phyloP scores from a whole-genome alignment of 768 basidiomycete genomes.

The Mycena alexandri region DNA sequence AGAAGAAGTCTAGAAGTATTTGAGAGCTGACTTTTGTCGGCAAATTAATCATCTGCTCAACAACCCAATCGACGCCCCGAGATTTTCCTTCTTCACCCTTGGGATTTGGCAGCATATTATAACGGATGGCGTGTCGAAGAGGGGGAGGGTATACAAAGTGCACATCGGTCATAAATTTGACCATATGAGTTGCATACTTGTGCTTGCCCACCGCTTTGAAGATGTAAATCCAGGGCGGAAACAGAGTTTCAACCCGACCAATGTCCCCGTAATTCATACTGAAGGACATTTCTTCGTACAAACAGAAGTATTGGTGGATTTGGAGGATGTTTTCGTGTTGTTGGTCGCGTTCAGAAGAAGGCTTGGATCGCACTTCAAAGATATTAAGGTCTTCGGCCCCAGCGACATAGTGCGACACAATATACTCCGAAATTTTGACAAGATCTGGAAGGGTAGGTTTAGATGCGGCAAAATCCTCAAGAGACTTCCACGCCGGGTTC shows the following conservation, averaged over 20 bases:
- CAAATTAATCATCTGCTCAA: conserved; percentile 56
- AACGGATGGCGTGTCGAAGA: conserved; percentile 42
- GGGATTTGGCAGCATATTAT: conserved; percentile 53
- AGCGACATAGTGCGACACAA: conserved; percentile 41
- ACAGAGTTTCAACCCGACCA: conserved; percentile 42
- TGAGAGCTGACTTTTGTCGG: conserved; percentile 54
- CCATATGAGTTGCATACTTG: conserved; percentile 49
- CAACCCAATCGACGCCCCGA: conserved; percentile 53
- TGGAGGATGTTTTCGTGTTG: conserved; percentile 51
- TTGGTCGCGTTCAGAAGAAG: conserved; percentile 41
- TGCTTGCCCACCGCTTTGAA: conserved; percentile 50
- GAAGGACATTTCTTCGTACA: conserved; percentile 56
- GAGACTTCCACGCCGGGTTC: conserved; percentile 20
- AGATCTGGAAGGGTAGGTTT: conserved; percentile 47
- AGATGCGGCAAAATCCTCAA: conserved; percentile 47
- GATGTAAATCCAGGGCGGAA: conserved; percentile 44
- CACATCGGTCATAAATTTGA: conserved; percentile 44
- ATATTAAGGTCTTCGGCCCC: conserved; percentile 21
- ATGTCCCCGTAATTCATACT: conserved; percentile 51
- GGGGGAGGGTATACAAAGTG: conserved; percentile 42
- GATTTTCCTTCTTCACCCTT: conserved; percentile 48
- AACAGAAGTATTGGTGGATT: conserved; percentile 48
- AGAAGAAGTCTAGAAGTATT: background rate
- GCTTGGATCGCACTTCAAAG: background rate
- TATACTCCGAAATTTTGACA: conserved; percentile 38